phyloP scores from a whole-genome alignment of 2,329 filamentous ascomycete genomes.

The Chaetomiaceae sp. region DNA sequence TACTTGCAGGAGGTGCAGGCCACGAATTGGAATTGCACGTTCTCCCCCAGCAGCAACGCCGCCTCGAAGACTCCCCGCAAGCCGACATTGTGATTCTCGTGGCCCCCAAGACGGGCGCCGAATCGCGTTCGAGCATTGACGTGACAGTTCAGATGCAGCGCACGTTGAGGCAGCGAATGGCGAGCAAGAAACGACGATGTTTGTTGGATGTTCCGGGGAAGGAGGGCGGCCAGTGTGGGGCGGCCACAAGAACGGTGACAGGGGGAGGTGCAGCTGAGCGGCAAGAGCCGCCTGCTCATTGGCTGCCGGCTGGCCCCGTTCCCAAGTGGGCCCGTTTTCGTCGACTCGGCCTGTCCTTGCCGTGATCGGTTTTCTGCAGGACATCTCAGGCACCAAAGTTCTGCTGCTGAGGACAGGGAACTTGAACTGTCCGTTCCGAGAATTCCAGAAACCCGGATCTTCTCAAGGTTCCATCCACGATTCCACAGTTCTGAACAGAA shows the following conservation, averaged over 20 bases:
- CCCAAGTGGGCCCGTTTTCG: not conserved
- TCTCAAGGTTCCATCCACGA: no score
- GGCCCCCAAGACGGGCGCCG: not conserved
- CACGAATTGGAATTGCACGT: constrained; percentile 13
- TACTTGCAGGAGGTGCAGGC: constrained; percentile 13
- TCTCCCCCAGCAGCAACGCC: not conserved
- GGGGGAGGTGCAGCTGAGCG: constrained; percentile 12
- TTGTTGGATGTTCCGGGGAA: constrained; percentile 5
- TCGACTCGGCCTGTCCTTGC: not conserved
- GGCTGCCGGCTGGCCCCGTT: constrained; percentile 6
- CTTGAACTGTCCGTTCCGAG: no score
- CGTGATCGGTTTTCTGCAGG: constrained; percentile 7
- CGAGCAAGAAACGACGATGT: not conserved
- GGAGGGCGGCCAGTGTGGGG: constrained; percentile 7
- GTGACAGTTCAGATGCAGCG: constrained; percentile 11
- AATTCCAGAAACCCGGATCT: no score
- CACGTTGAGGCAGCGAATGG: constrained; percentile 22
- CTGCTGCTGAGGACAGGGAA: no score
- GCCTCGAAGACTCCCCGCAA: constrained; percentile 8
- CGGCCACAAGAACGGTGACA: constrained; percentile 1
- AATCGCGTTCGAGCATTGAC: constrained; percentile 15
- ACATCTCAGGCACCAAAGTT: not conserved
- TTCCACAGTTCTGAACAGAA: no score
- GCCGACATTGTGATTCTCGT: constrained; percentile 11
- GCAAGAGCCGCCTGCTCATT: constrained; percentile 19